A percentile compares a stretch with the other conserved stretches of the same genome.
Conservation (phyloP, 2,329 filamentous ascomycete genomes). For the Fusarium newnesense region DNA sequence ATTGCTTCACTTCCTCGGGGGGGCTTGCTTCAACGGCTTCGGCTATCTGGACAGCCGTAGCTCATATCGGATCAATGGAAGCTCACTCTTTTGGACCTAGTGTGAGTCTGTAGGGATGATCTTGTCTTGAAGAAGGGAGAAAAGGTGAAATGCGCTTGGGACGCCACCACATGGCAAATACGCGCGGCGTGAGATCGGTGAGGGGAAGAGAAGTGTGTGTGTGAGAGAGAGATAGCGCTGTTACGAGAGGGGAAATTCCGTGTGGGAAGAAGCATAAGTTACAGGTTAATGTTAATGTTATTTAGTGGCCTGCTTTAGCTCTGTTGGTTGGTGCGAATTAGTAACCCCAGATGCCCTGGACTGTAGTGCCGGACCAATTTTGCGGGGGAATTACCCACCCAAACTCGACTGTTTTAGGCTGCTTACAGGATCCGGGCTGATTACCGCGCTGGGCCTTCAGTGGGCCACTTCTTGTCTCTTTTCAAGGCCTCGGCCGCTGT, state of each 20-base stretch:
- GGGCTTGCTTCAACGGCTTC: conserved; percentile 38
- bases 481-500: conserved; percentile 7
- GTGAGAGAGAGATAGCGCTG: conserved; percentile 1
- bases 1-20: neutral
- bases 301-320: neutral
- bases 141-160: conserved; percentile 2
- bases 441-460: conserved; percentile 23
- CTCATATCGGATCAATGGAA: conserved; percentile 40
- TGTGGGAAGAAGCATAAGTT: neutral
- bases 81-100: conserved; percentile 39
- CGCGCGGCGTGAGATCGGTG: conserved; percentile 15
- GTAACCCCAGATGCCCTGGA: conserved; percentile 23
- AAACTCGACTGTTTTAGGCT: neutral
- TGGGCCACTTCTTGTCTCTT: neutral
- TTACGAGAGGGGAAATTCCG: conserved; percentile 1
- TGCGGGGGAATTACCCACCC: conserved; percentile 27
- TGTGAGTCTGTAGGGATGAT: conserved; percentile 1
- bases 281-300: conserved; percentile 4
- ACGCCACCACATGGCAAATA: conserved; percentile 45
- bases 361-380: conserved; percentile 7
- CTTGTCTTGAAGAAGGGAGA: neutral
- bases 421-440: conserved; percentile 30
- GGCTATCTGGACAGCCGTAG: conserved; percentile 44
- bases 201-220: conserved; percentile 13
- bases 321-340: conserved; percentile 23